Conservation (phyloP, 2,329 filamentous ascomycete species). For the Neonectria ditissima region DNA sequence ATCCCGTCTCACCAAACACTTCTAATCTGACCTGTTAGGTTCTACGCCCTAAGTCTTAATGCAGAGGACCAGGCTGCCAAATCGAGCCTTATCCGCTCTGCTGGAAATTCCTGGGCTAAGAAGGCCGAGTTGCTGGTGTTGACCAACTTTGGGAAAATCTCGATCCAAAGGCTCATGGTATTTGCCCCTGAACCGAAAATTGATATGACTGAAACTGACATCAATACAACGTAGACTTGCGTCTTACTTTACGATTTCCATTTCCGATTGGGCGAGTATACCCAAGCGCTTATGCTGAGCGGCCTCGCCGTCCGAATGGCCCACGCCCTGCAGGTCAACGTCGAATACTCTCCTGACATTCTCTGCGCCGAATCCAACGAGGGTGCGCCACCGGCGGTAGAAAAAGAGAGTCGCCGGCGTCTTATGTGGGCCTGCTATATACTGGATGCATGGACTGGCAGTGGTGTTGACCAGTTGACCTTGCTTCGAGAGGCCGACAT, state of each 20-base stretch:
- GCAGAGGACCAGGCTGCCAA: constrained; percentile 48
- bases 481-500: constrained; percentile 55
- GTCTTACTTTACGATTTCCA: constrained; percentile 56
- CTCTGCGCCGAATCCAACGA: constrained; percentile 51
- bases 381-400: constrained; percentile 49
- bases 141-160: constrained; percentile 54
- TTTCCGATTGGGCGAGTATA: constrained; percentile 54
- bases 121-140: constrained; percentile 52
- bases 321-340: constrained; percentile 55
- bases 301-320: constrained; percentile 57
- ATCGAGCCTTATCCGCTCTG: constrained; percentile 46
- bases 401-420: constrained; percentile 53
- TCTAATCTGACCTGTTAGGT: constrained; percentile 43
- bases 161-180: constrained; percentile 55
- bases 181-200: neutral
- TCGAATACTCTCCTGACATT: constrained; percentile 52
- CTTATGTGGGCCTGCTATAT: constrained; percentile 59
- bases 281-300: constrained; percentile 55
- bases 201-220: constrained; percentile 8
- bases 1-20: neutral
- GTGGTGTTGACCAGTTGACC: constrained; percentile 54
- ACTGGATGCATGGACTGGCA: constrained; percentile 55
- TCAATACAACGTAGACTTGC: constrained; percentile 45
- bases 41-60: constrained; percentile 48
- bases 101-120: constrained; percentile 54